Evolutionary conservation across 805 yeast genomes (phyloP), one percentile per base, ranked within the genome.

Genomic region (Starmerella khaoyaiensis): DNA sequence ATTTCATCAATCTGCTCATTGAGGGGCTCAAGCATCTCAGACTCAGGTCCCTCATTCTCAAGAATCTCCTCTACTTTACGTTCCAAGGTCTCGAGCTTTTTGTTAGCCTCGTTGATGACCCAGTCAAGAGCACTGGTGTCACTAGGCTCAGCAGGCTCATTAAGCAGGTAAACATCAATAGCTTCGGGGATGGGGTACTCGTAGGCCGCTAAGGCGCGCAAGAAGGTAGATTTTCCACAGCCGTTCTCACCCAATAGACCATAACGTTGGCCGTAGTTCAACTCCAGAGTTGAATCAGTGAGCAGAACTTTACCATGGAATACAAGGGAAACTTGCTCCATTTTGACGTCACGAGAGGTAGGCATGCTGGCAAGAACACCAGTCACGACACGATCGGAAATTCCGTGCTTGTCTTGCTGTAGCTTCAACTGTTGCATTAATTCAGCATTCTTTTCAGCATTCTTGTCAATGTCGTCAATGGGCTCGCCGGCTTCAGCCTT

Each of bases 231-330:
- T 65, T 90, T 90, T 67, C 98, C 98, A 68, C 97, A 90, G 49
- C 98, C 98, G 62, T 90, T 90, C 64, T 86, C 97, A 56, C 98
- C 98, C 57, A 90, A 71, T 45, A 90, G 70, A 66, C 98, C 98
- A 60, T 90, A 90, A 64, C 94, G 78, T 67, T 96, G 79, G 59
- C 97, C 98, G 62, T 76, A 87, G 67, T 90, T 90, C 63, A 90
- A 74, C 67, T 90, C 98, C 51, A 90, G 65, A 33, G 69, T 70
- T 27, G 96, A 79, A 63, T 90, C 97, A 64, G 83, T 95, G 52
- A 87, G 72, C 58, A 90, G 67, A 40, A 90, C 96, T 60, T 86
- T 87, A 67, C 98, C 98, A 63, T 90, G 98, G 77, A 90, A 90
- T 49, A 84, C 72, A 50, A 87, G 69, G 7, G 97, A 82, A 29